These are phyloP conservation scores for Suillus tomentosus DNA, from an alignment of 768 basidiomycete genomes.

Conservation along the genomic window DNA sequence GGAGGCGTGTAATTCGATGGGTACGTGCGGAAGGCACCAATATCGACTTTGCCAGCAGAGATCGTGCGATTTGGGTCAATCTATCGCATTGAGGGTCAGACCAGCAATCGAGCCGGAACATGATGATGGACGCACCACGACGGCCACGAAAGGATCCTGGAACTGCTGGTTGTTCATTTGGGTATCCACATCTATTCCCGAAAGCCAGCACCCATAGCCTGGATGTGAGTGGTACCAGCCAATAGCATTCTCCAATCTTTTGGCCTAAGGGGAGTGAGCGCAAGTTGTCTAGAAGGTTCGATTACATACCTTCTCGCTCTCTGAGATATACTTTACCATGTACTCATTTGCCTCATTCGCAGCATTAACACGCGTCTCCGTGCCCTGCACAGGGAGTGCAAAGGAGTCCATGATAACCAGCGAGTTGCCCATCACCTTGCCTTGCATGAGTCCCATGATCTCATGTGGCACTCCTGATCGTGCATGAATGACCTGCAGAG, in stretches of 20 bases:
- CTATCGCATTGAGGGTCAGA: slow-evolving; percentile 38
- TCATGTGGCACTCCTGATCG: slow-evolving; percentile 97
- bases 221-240: slow-evolving; percentile 99
- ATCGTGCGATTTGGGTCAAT: slow-evolving; percentile 98
- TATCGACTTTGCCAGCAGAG: slow-evolving; percentile 97
- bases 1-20: slow-evolving; percentile 94
- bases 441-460: slow-evolving; percentile 99
- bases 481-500: slow-evolving; percentile 90
- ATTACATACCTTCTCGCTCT: slow-evolving; percentile 67
- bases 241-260: slow-evolving; percentile 81
- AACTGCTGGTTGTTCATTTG: slow-evolving; percentile 94
- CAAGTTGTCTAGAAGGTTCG: slow-evolving; percentile 5
- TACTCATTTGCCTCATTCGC: slow-evolving; percentile 96
- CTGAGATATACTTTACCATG: slow-evolving; percentile 92
- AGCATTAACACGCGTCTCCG: slow-evolving; percentile 97
- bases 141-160: slow-evolving; percentile 96
- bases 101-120: background rate
- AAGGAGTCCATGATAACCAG: slow-evolving; percentile 94
- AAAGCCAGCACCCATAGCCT: slow-evolving; percentile 98
- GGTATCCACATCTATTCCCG: slow-evolving; percentile 97
- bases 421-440: slow-evolving; percentile 81
- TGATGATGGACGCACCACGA: slow-evolving; percentile 66
- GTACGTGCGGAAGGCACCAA: slow-evolving; percentile 97
- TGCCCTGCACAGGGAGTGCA: slow-evolving; percentile 95
- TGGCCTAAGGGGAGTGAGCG: slow-evolving; percentile 52